Percentiles rank a stretch among this genome's conserved stretches.
phyloP scores from a whole-genome alignment of 495 filamentous ascomycete species.

The Umbilicaria muhlenbergii region DNA sequence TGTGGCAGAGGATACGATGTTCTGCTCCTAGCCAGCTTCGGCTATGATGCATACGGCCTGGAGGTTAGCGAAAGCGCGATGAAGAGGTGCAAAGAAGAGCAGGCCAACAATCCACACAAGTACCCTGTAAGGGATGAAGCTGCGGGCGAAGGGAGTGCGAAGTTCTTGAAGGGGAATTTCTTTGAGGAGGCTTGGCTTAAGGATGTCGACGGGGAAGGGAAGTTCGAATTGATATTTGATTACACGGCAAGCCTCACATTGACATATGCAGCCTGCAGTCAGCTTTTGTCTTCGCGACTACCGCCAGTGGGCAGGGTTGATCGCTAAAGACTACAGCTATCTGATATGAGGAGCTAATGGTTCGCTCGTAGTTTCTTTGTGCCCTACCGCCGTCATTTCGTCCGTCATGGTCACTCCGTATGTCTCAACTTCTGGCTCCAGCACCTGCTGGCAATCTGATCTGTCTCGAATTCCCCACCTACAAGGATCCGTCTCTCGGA shows the following conservation, averaged over 20 bases:
- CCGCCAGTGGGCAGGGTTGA: background rate
- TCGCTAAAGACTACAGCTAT: no score
- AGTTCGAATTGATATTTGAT: slow-evolving; percentile 72
- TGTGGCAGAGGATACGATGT: slow-evolving; percentile 69
- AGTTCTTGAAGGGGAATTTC: slow-evolving; percentile 55
- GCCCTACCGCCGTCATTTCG: slow-evolving; percentile 52
- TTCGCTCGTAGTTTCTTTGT: slow-evolving; percentile 50
- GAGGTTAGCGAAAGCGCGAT: slow-evolving; percentile 47
- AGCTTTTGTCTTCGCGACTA: background rate
- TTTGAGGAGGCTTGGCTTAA: slow-evolving; percentile 48
- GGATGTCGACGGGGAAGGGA: slow-evolving; percentile 24
- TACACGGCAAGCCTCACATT: slow-evolving; percentile 45
- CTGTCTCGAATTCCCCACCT: slow-evolving; percentile 69
- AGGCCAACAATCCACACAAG: slow-evolving; percentile 18
- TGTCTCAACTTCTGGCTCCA: slow-evolving; percentile 45
- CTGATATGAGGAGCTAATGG: background rate
- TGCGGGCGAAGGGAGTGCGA: slow-evolving; percentile 35
- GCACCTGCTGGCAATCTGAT: slow-evolving; percentile 43
- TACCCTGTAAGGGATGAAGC: slow-evolving; percentile 32
- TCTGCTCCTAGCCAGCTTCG: slow-evolving; percentile 49
- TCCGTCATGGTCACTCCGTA: slow-evolving; percentile 52
- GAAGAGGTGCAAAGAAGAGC: slow-evolving; percentile 34
- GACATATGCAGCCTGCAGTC: background rate
- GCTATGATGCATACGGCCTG: slow-evolving; percentile 59
- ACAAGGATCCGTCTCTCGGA: slow-evolving; percentile 41